Evolutionary conservation across 2,329 filamentous ascomycete genomes (phyloP).

Genomic region (Arthrobotrys entomopaga): DNA sequence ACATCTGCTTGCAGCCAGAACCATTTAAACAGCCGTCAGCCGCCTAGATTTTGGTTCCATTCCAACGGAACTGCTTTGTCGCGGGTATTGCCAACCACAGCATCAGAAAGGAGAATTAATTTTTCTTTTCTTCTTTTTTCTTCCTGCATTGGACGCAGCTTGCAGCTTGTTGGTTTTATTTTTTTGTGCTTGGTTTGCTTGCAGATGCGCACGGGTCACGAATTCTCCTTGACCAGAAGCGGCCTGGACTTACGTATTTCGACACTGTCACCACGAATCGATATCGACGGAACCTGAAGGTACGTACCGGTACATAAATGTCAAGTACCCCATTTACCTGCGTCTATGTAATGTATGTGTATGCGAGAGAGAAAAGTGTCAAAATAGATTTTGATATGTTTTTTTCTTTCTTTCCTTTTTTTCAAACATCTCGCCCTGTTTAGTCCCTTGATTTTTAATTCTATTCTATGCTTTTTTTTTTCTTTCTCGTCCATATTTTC

Average conservation of each 20-base stretch:
- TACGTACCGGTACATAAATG: slow-evolving; percentile 48
- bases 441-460: slow-evolving; percentile 6
- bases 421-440: background rate
- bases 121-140: slow-evolving; percentile 9
- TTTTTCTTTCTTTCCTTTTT: slow-evolving; percentile 10
- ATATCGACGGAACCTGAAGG: slow-evolving; percentile 30
- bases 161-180: slow-evolving; percentile 18
- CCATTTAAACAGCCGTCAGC: slow-evolving; percentile 29
- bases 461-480: slow-evolving; percentile 24
- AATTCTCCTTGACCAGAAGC: slow-evolving; percentile 55
- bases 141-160: slow-evolving; percentile 24
- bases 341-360: slow-evolving; percentile 27
- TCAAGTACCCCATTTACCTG: slow-evolving; percentile 20
- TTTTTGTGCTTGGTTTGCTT: slow-evolving; percentile 29
- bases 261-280: slow-evolving; percentile 53
- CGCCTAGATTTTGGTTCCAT: slow-evolving; percentile 29
- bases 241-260: slow-evolving; percentile 55
- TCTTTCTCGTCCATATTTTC: slow-evolving; percentile 9
- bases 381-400: slow-evolving; percentile 16
- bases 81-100: slow-evolving; percentile 34
- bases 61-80: slow-evolving; percentile 42
- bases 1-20: slow-evolving; percentile 39
- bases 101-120: slow-evolving; percentile 25
- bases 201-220: slow-evolving; percentile 55
- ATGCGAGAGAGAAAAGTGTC: slow-evolving; percentile 51